Evolutionary conservation across 2,329 filamentous ascomycete species (phyloP).

Genomic region (Cytospora mali): DNA sequence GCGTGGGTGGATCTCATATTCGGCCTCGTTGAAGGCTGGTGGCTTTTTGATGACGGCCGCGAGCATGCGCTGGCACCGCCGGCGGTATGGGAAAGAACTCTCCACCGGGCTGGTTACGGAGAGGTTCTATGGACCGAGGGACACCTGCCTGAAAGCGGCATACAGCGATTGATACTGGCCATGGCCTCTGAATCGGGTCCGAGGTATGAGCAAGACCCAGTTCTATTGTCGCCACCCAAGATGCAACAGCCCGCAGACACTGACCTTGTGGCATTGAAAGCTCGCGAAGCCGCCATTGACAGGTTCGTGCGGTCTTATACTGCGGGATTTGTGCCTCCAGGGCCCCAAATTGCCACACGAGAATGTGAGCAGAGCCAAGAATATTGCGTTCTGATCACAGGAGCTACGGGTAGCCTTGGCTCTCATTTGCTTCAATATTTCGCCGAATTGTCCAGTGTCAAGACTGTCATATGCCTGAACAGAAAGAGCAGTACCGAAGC

Average conservation of each 20-base stretch:
- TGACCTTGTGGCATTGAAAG: not conserved
- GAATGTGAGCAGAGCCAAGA: not conserved
- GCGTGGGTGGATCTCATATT: conserved; percentile 40
- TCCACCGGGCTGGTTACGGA: conserved; percentile 35
- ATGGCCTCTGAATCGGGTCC: not conserved
- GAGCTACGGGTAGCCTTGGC: conserved; percentile 44
- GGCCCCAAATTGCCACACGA: not conserved
- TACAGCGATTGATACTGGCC: conserved; percentile 9
- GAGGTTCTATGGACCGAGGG: conserved; percentile 38
- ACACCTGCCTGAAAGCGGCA: not conserved
- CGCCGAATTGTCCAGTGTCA: conserved; percentile 35
- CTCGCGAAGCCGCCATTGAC: not conserved
- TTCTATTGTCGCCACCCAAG: not conserved
- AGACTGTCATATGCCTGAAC: conserved; percentile 49
- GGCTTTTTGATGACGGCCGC: conserved; percentile 40
- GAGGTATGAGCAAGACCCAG: not conserved
- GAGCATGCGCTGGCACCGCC: conserved; percentile 31
- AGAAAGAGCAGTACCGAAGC: conserved; percentile 37
- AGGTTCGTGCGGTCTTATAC: not conserved
- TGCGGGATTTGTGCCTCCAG: not conserved
- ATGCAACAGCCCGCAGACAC: not conserved
- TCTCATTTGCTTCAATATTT: conserved; percentile 39
- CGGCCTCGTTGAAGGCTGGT: conserved; percentile 45
- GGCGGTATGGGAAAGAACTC: conserved; percentile 32
- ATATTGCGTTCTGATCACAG: conserved; percentile 41